Base-by-base conservation (phyloP, 352 stramenopile genomes). In the Phytophthora fragariae region DNA sequence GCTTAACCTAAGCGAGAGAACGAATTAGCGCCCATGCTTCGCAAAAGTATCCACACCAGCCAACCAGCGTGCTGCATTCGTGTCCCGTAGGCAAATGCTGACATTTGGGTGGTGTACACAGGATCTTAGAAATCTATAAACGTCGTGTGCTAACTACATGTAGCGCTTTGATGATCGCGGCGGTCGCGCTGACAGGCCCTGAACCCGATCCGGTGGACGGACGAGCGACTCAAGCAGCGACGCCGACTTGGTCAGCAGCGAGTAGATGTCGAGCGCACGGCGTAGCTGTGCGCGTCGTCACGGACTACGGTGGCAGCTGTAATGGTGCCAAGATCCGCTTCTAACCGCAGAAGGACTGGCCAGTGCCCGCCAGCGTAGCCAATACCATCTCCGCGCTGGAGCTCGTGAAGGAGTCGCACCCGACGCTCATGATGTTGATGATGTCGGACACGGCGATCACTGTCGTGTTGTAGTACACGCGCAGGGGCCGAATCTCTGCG, bases 241-340 rank as follows among this genome's bases (percentile, higher is more conserved):
- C 19, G 19, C 19, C 19, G 19, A 21, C 19, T 21, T 21, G 19
- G 19, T 21, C 19, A 21, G 19, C 19, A 21, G 19, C 19, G 19
- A 21, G 19, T 21, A 21, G 19, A 21, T 21, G 19, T 21, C 19
- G 19, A 21, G 19, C 19, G 19, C 19, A 21, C 19, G 19, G 89
- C 92, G 15, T 98, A 88, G 89, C 93, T 98, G 70, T 83, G 64
- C 65, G 83, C 86, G 10, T 94, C 92, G 31, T 92, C 33, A 76
- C 76, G 11, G 85, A 92, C 73, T 82, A 87, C 44, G 75, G 68
- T 15, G 92, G 92, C 21, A 86, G 94, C 54, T 95, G 80, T 47
- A 91, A 96, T 60, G 92, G 92, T 57, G 91, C 80, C 49, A 75
- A 80, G 52, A 98, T 98, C 80, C 75, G 92, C 58, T 97, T 95